A percentile compares a stretch with the other conserved stretches of the same genome.
These are phyloP conservation scores for Biscogniauxia sp. DNA, from an alignment of 2,329 filamentous ascomycete species.

Conservation along the genomic window DNA sequence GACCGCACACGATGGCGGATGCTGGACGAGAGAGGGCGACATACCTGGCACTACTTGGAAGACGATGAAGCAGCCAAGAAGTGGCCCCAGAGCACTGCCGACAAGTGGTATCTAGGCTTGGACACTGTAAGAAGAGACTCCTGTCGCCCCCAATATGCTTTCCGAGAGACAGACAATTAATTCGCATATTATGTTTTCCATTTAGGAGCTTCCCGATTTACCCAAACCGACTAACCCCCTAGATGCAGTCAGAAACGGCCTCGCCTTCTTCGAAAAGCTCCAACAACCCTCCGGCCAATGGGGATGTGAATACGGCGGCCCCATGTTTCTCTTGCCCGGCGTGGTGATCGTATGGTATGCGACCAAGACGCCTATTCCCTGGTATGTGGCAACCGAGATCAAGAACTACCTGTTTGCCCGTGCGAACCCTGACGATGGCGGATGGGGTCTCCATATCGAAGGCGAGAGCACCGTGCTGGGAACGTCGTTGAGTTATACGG, in stretches of 20 bases:
- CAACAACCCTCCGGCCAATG: constrained; percentile 89
- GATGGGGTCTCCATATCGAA: constrained; percentile 96
- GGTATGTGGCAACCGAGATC: constrained; percentile 79
- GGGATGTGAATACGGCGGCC: constrained; percentile 96
- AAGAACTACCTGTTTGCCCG: constrained; percentile 88
- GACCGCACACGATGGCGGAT: constrained; percentile 84
- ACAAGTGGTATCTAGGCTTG: constrained; percentile 83
- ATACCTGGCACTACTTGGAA: constrained; percentile 91
- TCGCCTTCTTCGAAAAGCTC: constrained; percentile 84
- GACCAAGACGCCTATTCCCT: constrained; percentile 82
- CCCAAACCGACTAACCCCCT: constrained; percentile 69
- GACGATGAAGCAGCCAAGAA: constrained; percentile 66
- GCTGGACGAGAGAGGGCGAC: constrained; percentile 75
- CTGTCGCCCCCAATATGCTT: background rate
- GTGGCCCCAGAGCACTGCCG: constrained; percentile 87
- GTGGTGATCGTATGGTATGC: constrained; percentile 84
- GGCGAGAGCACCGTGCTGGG: constrained; percentile 90
- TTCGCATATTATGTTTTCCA: background rate
- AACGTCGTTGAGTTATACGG: constrained; percentile 82
- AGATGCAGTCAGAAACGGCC: constrained; percentile 76
- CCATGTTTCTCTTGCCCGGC: constrained; percentile 91
- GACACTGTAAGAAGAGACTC: constrained; percentile 58
- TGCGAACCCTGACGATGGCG: constrained; percentile 83
- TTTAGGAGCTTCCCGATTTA: constrained; percentile 74
- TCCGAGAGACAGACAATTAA: background rate